Conservation (phyloP, 139 green algal species). For the Tetradesmus lagerheimii region DNA sequence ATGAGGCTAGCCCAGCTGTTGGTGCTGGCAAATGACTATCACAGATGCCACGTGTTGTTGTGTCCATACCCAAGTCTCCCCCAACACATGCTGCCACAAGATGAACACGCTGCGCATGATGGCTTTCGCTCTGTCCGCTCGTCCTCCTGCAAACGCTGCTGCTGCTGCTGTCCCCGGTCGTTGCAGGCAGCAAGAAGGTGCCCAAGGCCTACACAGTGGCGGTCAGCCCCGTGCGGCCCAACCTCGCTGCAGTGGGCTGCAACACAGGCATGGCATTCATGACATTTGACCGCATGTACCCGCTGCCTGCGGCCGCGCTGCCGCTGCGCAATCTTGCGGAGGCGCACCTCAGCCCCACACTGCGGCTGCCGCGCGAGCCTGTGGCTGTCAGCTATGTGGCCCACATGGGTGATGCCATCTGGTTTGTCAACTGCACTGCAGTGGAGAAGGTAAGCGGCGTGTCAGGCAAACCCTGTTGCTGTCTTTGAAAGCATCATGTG, state of each 20-base stretch:
- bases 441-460: slow-evolving; percentile 41
- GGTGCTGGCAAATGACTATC: no score
- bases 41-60: no score
- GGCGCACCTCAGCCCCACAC: slow-evolving; percentile 27
- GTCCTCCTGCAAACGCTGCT: not conserved
- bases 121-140: no score
- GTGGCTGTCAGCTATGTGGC: slow-evolving; percentile 33
- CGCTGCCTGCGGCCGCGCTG: slow-evolving; percentile 50
- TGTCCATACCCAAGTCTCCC: no score
- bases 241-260: slow-evolving; percentile 51
- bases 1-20: no score
- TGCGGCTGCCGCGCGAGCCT: slow-evolving; percentile 21
- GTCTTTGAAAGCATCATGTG: no score
- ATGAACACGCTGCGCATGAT: no score
- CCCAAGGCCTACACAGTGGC: slow-evolving; percentile 68
- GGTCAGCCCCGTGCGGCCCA: slow-evolving; percentile 58
- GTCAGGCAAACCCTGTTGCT: no score
- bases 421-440: slow-evolving; percentile 13
- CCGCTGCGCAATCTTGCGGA: slow-evolving; percentile 50
- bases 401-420: slow-evolving; percentile 43
- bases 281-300: slow-evolving; percentile 42
- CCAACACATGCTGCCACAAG: no score
- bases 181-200: slow-evolving; percentile 56
- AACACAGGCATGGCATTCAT: slow-evolving; percentile 63
- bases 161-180: not conserved